phyloP scores from a whole-genome alignment of 2,329 filamentous ascomycete genomes.

The Cytospora mali region DNA sequence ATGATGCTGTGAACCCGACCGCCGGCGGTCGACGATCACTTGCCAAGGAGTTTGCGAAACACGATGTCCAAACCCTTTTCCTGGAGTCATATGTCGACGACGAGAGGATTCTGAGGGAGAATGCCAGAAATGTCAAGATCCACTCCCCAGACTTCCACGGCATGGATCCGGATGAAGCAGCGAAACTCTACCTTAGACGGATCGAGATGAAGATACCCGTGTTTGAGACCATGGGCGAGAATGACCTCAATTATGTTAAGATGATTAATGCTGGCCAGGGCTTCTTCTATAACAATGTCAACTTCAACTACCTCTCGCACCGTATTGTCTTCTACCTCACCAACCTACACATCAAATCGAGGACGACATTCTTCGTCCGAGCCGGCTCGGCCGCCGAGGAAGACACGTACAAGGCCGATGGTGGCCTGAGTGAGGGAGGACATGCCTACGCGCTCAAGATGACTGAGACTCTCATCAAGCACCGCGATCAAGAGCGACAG shows the following conservation, averaged over 20 bases:
- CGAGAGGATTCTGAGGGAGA: constrained; percentile 90
- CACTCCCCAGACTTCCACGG: constrained; percentile 94
- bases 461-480: constrained; percentile 79
- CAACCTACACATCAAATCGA: constrained; percentile 94
- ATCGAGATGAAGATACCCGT: constrained; percentile 93
- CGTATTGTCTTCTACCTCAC: constrained; percentile 98
- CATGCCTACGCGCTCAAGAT: constrained; percentile 81
- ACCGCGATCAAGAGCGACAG: constrained; percentile 80
- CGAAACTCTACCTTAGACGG: constrained; percentile 84
- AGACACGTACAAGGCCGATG: constrained; percentile 88
- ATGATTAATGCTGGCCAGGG: constrained; percentile 98
- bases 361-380: constrained; percentile 90
- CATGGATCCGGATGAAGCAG: constrained; percentile 90
- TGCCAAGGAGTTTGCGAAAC: constrained; percentile 96
- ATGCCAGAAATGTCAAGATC: constrained; percentile 96
- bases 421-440: constrained; percentile 78
- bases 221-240: constrained; percentile 95
- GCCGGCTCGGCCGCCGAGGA: constrained; percentile 79
- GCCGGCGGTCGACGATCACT: constrained; percentile 79
- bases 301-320: constrained; percentile 94
- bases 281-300: constrained; percentile 95
- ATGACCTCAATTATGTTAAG: constrained; percentile 95
- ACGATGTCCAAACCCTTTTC: constrained; percentile 95
- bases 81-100: constrained; percentile 96
- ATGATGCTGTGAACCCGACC: constrained; percentile 95